Conservation (phyloP, 331 rosid genomes). For the Saraca asoca region DNA sequence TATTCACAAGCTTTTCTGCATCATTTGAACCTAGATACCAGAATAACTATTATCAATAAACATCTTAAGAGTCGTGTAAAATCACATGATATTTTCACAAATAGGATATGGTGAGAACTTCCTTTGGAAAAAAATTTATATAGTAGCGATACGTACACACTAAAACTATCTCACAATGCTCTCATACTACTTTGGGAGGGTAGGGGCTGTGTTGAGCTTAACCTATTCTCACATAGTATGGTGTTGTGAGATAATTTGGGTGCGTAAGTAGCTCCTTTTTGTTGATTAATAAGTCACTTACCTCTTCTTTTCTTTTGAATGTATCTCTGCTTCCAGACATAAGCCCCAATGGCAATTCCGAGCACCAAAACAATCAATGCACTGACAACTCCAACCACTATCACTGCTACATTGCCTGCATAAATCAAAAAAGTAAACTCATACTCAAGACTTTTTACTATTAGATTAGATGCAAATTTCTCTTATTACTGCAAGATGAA, state of each 20-base stretch:
- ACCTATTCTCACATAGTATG: no score
- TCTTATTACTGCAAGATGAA: no score
- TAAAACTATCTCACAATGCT: no score
- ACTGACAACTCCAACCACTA: constrained; percentile 60
- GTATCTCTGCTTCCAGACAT: constrained; percentile 45
- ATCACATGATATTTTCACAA: neutral
- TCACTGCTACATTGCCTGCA: constrained; percentile 57
- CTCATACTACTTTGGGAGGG: no score
- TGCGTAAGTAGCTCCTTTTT: no score
- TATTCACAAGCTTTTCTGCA: constrained; percentile 58
- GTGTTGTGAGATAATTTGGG: no score
- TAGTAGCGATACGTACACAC: no score
- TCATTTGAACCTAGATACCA: constrained; percentile 62
- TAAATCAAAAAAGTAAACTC: constrained; percentile 27
- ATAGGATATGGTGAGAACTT: no score
- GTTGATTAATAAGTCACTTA: constrained; percentile 25
- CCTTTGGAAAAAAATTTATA: no score
- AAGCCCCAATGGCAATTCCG: constrained; percentile 49
- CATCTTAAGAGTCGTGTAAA: constrained; percentile 14
- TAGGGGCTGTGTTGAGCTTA: no score
- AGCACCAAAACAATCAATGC: constrained; percentile 56
- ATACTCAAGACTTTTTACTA: constrained; percentile 4
- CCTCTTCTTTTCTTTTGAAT: constrained; percentile 82
- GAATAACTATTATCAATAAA: constrained; percentile 14
- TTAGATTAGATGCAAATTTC: neutral